Conservation (phyloP, 1,284 basidiomycete species). For the Leccinum ponderosum region DNA sequence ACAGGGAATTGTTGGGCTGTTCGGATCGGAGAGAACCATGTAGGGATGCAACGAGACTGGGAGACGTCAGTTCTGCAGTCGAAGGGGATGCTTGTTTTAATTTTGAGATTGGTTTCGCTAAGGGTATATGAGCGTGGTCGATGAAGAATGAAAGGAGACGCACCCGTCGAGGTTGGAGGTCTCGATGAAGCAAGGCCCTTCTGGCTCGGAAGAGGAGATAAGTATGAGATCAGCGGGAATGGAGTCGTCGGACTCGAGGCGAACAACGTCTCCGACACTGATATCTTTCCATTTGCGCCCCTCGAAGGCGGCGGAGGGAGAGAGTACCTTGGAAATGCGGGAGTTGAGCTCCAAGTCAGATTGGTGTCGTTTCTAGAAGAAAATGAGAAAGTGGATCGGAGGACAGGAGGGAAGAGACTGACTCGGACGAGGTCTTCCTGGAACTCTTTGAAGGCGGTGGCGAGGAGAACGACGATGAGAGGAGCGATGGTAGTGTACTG, state of each 20-base stretch:
- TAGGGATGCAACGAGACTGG: slow-evolving; percentile 71
- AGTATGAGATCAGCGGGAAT: slow-evolving; percentile 96
- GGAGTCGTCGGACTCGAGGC: slow-evolving; percentile 90
- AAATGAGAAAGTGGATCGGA: not conserved
- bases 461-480: slow-evolving; percentile 86
- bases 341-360: slow-evolving; percentile 88
- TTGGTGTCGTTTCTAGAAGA: slow-evolving; percentile 86
- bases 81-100: slow-evolving; percentile 93
- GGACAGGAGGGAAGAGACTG: slow-evolving; percentile 11
- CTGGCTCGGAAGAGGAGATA: slow-evolving; percentile 90
- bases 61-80: slow-evolving; percentile 78
- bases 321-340: slow-evolving; percentile 78
- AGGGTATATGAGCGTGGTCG: not conserved
- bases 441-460: slow-evolving; percentile 95
- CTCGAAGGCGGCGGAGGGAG: slow-evolving; percentile 65
- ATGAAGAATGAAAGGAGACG: slow-evolving; percentile 26
- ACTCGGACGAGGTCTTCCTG: slow-evolving; percentile 82
- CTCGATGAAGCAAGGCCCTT: slow-evolving; percentile 97
- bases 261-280: slow-evolving; percentile 89
- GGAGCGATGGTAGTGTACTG: slow-evolving; percentile 95
- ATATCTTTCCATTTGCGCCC: slow-evolving; percentile 89
- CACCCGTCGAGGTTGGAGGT: slow-evolving; percentile 97
- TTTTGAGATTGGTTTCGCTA: slow-evolving; percentile 98
- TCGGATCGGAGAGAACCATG: slow-evolving; percentile 89
- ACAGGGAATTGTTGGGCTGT: slow-evolving; percentile 96